These are phyloP conservation scores for Globisporangium lucens DNA, from an alignment of 352 stramenopile species.

Conservation along the genomic window DNA sequence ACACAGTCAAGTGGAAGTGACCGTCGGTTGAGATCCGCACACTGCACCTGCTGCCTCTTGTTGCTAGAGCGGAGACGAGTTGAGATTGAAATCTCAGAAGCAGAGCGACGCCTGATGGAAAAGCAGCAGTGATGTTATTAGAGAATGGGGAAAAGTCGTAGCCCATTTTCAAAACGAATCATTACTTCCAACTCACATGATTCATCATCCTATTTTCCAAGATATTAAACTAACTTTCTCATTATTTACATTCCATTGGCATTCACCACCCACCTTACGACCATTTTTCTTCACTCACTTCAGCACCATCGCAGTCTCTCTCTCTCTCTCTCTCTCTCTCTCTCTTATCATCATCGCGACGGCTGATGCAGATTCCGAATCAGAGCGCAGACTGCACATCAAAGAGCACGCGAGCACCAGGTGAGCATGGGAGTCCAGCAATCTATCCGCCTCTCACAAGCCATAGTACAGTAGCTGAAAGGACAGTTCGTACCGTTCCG, in stretches of 20 bases:
- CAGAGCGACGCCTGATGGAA: too few relatives aligned
- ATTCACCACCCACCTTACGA: background rate
- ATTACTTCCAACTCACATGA: background rate
- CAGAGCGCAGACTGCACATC: conserved; percentile 49
- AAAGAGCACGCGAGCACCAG: background rate
- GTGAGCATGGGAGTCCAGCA: background rate
- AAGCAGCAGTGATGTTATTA: too few relatives aligned
- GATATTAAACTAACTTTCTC: background rate
- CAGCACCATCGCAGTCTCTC: background rate
- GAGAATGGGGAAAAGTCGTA: too few relatives aligned
- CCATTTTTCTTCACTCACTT: background rate
- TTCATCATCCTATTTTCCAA: background rate
- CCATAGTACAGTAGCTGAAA: background rate
- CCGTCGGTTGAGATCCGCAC: conserved; percentile 2
- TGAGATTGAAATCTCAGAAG: too few relatives aligned
- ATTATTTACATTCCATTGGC: conserved; percentile 6
- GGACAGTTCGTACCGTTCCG: conserved; percentile 46
- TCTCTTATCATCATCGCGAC: conserved; percentile 31
- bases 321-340: background rate
- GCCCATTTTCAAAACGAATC: too few relatives aligned
- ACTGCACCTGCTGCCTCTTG: too few relatives aligned
- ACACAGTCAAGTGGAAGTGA: background rate
- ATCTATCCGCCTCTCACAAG: background rate
- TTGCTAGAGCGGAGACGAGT: too few relatives aligned
- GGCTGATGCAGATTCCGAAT: conserved; percentile 69